Evolutionary conservation across 352 stramenopile genomes (phyloP).

Genomic region (Pythium brachiatum): DNA sequence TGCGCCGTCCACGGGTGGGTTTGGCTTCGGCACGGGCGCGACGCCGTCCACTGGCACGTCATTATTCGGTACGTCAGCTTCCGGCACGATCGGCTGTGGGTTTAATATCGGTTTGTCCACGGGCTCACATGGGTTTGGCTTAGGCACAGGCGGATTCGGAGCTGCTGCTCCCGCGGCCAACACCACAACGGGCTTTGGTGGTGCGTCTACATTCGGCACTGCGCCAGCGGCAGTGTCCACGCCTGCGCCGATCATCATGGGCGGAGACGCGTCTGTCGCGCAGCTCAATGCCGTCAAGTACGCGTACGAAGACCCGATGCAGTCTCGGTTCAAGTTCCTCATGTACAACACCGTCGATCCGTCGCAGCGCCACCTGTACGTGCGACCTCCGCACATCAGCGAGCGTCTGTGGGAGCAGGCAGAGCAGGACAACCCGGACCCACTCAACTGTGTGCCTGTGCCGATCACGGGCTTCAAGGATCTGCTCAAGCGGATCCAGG

Average conservation of each 20-base stretch:
- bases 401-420: conserved; percentile 84
- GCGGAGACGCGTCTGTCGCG: conserved; percentile 68
- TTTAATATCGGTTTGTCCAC: conserved; percentile 21
- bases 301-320: conserved; percentile 76
- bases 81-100: background rate
- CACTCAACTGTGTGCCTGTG: conserved; percentile 71
- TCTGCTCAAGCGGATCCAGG: conserved; percentile 79
- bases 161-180: conserved; percentile 5
- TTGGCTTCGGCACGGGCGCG: conserved; percentile 23
- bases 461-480: conserved; percentile 78
- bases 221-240: conserved; percentile 37
- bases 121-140: conserved; percentile 13
- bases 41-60: background rate
- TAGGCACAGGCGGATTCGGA: conserved; percentile 12
- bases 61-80: conserved; percentile 10
- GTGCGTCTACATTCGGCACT: conserved; percentile 31
- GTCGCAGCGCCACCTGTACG: conserved; percentile 77
- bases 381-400: conserved; percentile 75
- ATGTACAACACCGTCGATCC: conserved; percentile 89
- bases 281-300: conserved; percentile 83
- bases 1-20: conserved; percentile 19
- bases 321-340: conserved; percentile 88
- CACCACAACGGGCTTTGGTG: conserved; percentile 30
- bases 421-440: conserved; percentile 85
- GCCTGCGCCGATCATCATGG: conserved; percentile 67